These are phyloP conservation scores for Cladobotryum mycophilum DNA, from an alignment of 2,329 filamentous ascomycete species.

Conservation along the genomic window DNA sequence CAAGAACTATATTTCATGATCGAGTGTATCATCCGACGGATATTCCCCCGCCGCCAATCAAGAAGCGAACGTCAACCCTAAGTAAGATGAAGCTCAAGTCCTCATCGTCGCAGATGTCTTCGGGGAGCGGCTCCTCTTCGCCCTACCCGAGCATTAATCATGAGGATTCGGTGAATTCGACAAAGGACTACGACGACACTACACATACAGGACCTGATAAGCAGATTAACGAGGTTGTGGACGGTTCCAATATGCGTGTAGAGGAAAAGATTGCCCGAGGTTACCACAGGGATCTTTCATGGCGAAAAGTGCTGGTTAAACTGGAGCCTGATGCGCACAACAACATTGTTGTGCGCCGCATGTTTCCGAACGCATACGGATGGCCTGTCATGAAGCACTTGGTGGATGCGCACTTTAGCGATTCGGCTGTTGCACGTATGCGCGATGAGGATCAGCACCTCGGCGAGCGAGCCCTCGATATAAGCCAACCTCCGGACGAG, in stretches of 20 bases:
- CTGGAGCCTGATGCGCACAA: constrained; percentile 97
- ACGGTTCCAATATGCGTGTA: constrained; percentile 71
- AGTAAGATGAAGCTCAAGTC: constrained; percentile 24
- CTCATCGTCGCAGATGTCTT: constrained; percentile 19
- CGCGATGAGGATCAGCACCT: constrained; percentile 61
- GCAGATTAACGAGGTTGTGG: constrained; percentile 35
- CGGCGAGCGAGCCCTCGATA: constrained; percentile 62
- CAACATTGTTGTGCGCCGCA: constrained; percentile 92
- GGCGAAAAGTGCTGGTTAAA: constrained; percentile 94
- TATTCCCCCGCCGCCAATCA: constrained; percentile 74
- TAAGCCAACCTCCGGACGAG: constrained; percentile 48
- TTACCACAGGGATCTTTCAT: constrained; percentile 85
- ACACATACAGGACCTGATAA: constrained; percentile 41
- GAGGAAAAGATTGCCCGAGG: constrained; percentile 97
- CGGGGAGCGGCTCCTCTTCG: constrained; percentile 26
- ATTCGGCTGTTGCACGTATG: constrained; percentile 54
- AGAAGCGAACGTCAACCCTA: constrained; percentile 41
- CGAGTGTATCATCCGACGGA: constrained; percentile 90
- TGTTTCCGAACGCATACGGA: constrained; percentile 95
- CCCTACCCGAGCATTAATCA: constrained; percentile 30
- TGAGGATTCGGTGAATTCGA: constrained; percentile 38
- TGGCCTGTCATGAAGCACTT: constrained; percentile 97
- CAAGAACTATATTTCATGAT: constrained; percentile 93
- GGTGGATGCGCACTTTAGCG: constrained; percentile 88
- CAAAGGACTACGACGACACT: constrained; percentile 48